These are phyloP conservation scores for Pichia occidentalis DNA, from an alignment of 805 yeast species.

Conservation along the genomic window DNA sequence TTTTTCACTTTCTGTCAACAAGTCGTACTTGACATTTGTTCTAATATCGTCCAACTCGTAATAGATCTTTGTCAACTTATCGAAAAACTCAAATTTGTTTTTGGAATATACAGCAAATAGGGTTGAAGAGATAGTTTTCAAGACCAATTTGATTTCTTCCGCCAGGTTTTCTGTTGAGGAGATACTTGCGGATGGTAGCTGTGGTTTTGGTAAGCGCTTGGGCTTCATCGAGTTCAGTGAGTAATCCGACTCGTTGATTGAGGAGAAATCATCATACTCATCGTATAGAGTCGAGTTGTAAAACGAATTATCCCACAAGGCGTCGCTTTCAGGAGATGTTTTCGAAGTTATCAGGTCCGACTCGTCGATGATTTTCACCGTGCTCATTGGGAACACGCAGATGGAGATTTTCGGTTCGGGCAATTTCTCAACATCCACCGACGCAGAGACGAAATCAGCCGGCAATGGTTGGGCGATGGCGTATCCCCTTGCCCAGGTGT, in stretches of 20 bases:
- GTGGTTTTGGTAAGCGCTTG: constrained; percentile 34
- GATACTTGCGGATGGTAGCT: constrained; percentile 44
- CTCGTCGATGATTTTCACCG: constrained; percentile 40
- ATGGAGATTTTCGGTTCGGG: constrained; percentile 50
- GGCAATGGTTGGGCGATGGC: constrained; percentile 63
- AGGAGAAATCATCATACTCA: constrained; percentile 27
- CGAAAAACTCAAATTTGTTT: constrained; percentile 60
- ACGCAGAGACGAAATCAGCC: constrained; percentile 55
- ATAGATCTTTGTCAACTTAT: constrained; percentile 47
- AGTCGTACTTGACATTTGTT: constrained; percentile 41
- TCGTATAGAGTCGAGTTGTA: constrained; percentile 9
- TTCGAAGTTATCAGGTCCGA: constrained; percentile 19
- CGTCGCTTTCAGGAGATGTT: constrained; percentile 1
- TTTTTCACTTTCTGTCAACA: constrained; percentile 50
- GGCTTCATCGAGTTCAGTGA: background rate
- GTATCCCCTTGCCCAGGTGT: constrained; percentile 79
- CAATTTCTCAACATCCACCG: constrained; percentile 53
- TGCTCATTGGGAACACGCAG: constrained; percentile 56
- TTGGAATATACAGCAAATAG: constrained; percentile 64
- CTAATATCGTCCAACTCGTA: constrained; percentile 53
- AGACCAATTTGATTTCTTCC: constrained; percentile 52
- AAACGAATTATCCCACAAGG: constrained; percentile 8
- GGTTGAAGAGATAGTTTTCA: constrained; percentile 54
- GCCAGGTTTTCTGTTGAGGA: constrained; percentile 38
- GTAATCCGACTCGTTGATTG: constrained; percentile 19